Base-by-base conservation (phyloP, 768 basidiomycete species). In the Cystobasidiopsis lactophilus region DNA sequence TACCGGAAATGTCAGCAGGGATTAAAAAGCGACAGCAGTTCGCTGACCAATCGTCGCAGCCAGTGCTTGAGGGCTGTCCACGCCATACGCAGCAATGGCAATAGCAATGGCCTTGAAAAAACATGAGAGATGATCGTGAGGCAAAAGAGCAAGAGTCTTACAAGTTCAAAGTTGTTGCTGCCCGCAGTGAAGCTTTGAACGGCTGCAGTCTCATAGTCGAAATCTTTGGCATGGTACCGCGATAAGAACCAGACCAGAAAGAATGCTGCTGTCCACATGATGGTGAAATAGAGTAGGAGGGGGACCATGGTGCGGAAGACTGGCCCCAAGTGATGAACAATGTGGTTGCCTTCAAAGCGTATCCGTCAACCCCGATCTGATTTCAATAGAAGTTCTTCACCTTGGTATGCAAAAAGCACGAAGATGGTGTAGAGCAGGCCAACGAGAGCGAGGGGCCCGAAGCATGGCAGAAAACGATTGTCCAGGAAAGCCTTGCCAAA, bases 31-130 rank as follows among this genome's bases (percentile, higher is more conserved):
- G n/a, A n/a, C n/a, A n/a, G n/a, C n/a, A n/a, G n/a, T n/a, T n/a
- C n/a, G n/a, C n/a, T n/a, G n/a, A 27, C 66, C 66, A 50, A 66
- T 66, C 7, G 82, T 84, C 0, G 82, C 81, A 0, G 83, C 83
- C 1, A 86, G 69, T 0, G 80, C 82, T 66, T 86, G 78, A 52
- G 79, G 76, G 0, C 80, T 82, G 5, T 76, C 72, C 4, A 80
- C 75, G 3, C 85, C 83, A 65, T 77, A 86, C 0, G 79, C 75
- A 0, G 80, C 77, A 38, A 84, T 78, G 2, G 77, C 73, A 1
- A 85, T 78, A 0, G 85, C 83, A 50, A 86, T 86, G 0, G 84
- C 82, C 0, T n/a, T n/a, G n/a, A 86, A 72, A 68, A 85, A 82
- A 23, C 9, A 16, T 3, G 41, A 1, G 1, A n/a, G n/a, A n/a